Conservation (phyloP, 306 rosid species). For the Glycine soja region DNA sequence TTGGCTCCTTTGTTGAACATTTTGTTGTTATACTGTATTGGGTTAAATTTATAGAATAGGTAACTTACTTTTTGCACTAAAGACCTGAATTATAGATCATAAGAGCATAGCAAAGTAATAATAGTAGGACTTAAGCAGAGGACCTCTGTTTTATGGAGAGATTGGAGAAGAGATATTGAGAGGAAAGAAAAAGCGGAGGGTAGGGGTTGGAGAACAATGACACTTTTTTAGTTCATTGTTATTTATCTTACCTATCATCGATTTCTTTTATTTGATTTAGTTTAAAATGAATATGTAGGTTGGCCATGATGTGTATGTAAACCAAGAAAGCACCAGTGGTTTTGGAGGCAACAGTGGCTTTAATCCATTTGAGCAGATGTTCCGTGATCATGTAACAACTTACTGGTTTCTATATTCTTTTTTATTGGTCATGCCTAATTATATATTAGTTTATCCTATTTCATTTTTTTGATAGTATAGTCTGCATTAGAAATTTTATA, state of each 20-base stretch:
- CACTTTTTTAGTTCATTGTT: slow-evolving; percentile 30
- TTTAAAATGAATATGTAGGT: slow-evolving; percentile 57
- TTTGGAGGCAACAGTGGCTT: slow-evolving; percentile 70
- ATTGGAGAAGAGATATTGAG: background rate
- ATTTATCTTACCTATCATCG: slow-evolving; percentile 25
- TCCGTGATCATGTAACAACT: slow-evolving; percentile 68
- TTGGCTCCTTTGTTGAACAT: background rate
- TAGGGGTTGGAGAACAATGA: background rate
- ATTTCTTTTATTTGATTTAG: slow-evolving; percentile 28
- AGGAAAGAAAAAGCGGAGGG: background rate
- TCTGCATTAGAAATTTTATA: background rate
- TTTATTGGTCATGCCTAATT: slow-evolving; percentile 22
- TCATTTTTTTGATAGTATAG: background rate
- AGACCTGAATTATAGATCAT: slow-evolving; percentile 14
- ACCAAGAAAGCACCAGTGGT: slow-evolving; percentile 63
- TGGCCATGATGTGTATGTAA: slow-evolving; percentile 81
- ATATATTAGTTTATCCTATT: slow-evolving; percentile 1
- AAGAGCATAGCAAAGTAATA: background rate
- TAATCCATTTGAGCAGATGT: slow-evolving; percentile 75
- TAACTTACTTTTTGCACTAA: slow-evolving; percentile 1
- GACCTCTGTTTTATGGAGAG: background rate
- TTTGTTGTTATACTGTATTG: slow-evolving; percentile 14
- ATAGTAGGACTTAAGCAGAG: background rate
- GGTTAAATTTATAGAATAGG: background rate
- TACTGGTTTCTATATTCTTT: background rate